Base-by-base conservation (phyloP, 257 asterid genomes). In the Marsdenia floribunda region DNA sequence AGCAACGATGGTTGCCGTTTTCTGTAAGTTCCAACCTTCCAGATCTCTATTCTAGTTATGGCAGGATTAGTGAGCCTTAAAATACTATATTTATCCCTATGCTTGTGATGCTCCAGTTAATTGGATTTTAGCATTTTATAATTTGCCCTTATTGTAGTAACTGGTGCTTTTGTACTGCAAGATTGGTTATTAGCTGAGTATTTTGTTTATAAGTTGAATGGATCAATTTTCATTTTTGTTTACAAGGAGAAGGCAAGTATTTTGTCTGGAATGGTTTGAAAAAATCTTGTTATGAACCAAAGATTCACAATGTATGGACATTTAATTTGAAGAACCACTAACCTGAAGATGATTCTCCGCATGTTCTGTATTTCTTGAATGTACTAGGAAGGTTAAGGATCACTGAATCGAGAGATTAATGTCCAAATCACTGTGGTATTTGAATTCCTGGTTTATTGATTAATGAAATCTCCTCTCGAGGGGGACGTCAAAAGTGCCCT, bases 1-100 rank as follows among this genome's bases (percentile, higher is more conserved):
- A 82, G 63, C 87, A 75, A 69, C 70, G 70, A 14, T 88, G 90
- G 90, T 54, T 88, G 71, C 76, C 6, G 59, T 88, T 82, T 72
- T 80, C 86, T 2, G 24, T 55, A 2, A 74, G 78, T 72, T 69
- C 79, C 69, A 72, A 79, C 52, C 80, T 80, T 75, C 80, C 77
- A 42, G 87, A 77, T 75, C 71, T 77, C 14, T 75, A 70, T 63
- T 64, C 83, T 58, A 69, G 55, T 77, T 64, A 77, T 72, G 75
- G 16, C n/a, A 24, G 71, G 58, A 18, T 73, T 35, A 46, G 44
- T 54, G 80, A 60, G 19, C 78, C 75, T 26, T 76, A 72, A 78
- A 50, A 44, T 21, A 35, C 19, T 44, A 5, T 1, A 21, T 46
- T 49, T 42, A 54, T 38, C 13, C 13, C 21, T 8, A 35, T 5